Conservation (phyloP, 441 rosid genomes). For the Croton laevigatus region DNA sequence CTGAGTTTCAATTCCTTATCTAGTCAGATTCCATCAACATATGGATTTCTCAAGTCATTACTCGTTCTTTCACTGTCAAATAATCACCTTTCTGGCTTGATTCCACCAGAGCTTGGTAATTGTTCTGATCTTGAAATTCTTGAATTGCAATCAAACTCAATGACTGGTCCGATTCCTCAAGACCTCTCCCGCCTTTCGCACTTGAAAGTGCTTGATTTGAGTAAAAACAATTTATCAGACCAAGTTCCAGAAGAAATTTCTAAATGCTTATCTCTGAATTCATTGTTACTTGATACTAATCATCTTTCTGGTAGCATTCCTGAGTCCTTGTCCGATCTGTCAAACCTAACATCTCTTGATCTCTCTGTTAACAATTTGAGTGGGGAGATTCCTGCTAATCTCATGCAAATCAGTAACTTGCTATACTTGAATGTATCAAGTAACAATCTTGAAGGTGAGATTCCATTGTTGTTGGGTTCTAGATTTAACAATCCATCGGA, state of each 20-base stretch:
- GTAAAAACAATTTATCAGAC: conserved; percentile 68
- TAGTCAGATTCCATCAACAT: conserved; percentile 69
- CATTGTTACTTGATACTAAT: conserved; percentile 59
- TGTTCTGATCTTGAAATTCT: conserved; percentile 82
- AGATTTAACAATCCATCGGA: conserved; percentile 60
- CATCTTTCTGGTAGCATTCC: conserved; percentile 73
- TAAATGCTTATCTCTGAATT: conserved; percentile 42
- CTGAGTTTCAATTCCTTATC: conserved; percentile 68
- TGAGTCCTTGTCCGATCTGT: conserved; percentile 46
- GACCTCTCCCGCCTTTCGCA: conserved; percentile 60
- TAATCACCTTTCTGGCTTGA: conserved; percentile 62
- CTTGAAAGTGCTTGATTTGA: conserved; percentile 62
- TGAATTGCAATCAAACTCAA: conserved; percentile 58
- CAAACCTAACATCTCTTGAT: conserved; percentile 60
- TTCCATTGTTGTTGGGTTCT: conserved; percentile 57
- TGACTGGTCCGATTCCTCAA: conserved; percentile 64
- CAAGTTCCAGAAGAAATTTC: conserved; percentile 61
- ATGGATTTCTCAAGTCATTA: conserved; percentile 68
- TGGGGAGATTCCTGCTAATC: conserved; percentile 68
- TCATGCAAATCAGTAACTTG: conserved; percentile 46
- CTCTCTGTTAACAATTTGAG: conserved; percentile 76
- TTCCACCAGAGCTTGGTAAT: conserved; percentile 81
- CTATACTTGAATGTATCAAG: conserved; percentile 69
- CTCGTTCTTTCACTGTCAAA: conserved; percentile 66
- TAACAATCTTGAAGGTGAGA: conserved; percentile 71